phyloP scores from a whole-genome alignment of 306 rosid genomes.

The Castanopsis chinensis region DNA sequence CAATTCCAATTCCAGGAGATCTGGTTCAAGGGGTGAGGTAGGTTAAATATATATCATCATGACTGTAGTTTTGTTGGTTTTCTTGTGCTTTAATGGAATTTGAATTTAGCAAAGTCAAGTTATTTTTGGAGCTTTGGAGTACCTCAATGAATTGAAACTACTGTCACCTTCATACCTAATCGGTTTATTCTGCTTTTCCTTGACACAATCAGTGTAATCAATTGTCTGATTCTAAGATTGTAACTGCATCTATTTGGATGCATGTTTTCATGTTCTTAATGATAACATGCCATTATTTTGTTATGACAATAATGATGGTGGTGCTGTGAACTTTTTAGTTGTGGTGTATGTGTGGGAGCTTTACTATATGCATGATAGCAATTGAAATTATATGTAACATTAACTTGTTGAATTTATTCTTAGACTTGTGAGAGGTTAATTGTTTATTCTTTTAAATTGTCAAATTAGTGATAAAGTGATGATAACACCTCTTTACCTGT shows the following conservation, averaged over 20 bases:
- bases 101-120: neutral
- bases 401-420: neutral
- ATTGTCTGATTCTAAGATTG: too few species aligned
- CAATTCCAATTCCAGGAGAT: constrained; percentile 49
- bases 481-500: constrained; percentile 23
- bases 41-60: constrained; percentile 26
- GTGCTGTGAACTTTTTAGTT: neutral
- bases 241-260: neutral
- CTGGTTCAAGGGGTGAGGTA: constrained; percentile 63
- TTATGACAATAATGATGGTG: too few species aligned
- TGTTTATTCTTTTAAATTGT: neutral
- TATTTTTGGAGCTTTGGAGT: neutral
- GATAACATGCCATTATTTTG: too few species aligned
- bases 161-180: neutral
- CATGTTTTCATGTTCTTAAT: too few species aligned
- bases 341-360: neutral
- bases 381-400: neutral
- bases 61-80: neutral
- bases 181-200: too few species aligned
- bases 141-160: neutral
- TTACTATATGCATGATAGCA: neutral
- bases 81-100: neutral
- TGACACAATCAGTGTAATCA: too few species aligned
- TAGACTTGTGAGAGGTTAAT: neutral
- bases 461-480: constrained; percentile 21